These are phyloP conservation scores for Sedum album DNA, from an alignment of 164 flowering plant species.

Conservation along the genomic window DNA sequence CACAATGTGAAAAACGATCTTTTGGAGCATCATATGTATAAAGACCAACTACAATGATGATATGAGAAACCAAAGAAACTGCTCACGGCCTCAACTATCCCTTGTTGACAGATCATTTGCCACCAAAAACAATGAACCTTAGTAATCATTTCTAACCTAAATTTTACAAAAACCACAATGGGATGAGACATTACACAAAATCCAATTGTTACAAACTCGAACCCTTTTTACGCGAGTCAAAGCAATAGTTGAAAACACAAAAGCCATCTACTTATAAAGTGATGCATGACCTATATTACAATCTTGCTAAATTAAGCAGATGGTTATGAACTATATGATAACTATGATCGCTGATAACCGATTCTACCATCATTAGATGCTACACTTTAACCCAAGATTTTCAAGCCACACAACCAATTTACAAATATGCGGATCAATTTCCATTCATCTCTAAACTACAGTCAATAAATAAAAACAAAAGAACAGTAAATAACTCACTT, in stretches of 20 bases:
- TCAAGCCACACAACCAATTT: not conserved
- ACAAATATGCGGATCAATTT: not conserved
- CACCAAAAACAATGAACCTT: not conserved
- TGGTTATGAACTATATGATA: too few species aligned
- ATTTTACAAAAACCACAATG: not conserved
- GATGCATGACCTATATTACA: too few species aligned
- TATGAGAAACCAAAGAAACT: not conserved
- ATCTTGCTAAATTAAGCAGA: too few species aligned
- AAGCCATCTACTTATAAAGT: too few species aligned
- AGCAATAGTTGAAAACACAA: not conserved
- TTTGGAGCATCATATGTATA: not conserved
- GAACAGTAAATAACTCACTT: conserved; percentile 22
- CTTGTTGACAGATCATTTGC: not conserved
- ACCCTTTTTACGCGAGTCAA: not conserved
- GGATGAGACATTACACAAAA: not conserved
- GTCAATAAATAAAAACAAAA: not conserved
- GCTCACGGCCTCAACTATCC: too few species aligned
- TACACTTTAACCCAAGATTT: not conserved
- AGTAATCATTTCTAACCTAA: not conserved
- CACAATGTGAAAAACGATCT: too few species aligned
- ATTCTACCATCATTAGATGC: not conserved
- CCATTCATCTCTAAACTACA: not conserved
- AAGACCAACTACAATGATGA: not conserved
- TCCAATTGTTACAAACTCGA: too few species aligned
- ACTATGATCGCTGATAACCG: not conserved